Percentiles rank a stretch among this genome's conserved stretches.
phyloP scores from a whole-genome alignment of 352 stramenopile genomes.

The Globisporangium abappressorium region DNA sequence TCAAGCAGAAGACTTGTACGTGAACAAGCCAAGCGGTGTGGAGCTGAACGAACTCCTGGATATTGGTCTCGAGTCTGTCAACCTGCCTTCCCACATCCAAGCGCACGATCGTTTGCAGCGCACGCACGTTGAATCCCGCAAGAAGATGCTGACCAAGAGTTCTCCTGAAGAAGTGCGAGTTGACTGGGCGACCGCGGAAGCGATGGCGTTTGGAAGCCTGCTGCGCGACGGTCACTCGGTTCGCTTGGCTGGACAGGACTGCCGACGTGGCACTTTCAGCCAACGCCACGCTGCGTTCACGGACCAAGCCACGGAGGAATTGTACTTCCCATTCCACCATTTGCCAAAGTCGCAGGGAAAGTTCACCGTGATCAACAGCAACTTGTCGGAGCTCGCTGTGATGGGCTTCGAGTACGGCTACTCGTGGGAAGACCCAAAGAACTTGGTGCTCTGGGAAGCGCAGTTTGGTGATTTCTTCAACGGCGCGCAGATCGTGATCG shows the following conservation, averaged over 20 bases:
- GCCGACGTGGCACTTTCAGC: slow-evolving; percentile 86
- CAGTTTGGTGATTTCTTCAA: slow-evolving; percentile 92
- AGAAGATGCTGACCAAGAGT: slow-evolving; percentile 64
- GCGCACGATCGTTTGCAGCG: slow-evolving; percentile 75
- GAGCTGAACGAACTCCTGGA: slow-evolving; percentile 52
- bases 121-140: slow-evolving; percentile 67
- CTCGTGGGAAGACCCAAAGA: slow-evolving; percentile 77
- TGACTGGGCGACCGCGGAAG: slow-evolving; percentile 87
- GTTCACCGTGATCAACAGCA: slow-evolving; percentile 74
- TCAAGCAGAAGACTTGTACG: slow-evolving; percentile 45
- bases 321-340: slow-evolving; percentile 78
- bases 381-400: slow-evolving; percentile 84
- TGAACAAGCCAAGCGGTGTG: slow-evolving; percentile 50
- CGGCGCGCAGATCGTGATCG: slow-evolving; percentile 86
- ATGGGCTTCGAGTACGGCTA: slow-evolving; percentile 91
- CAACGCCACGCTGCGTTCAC: slow-evolving; percentile 87
- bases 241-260: slow-evolving; percentile 85
- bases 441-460: slow-evolving; percentile 88
- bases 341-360: slow-evolving; percentile 38
- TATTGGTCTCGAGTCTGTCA: slow-evolving; percentile 62
- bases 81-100: slow-evolving; percentile 48
- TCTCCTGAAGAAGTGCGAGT: slow-evolving; percentile 45
- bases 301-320: slow-evolving; percentile 71
- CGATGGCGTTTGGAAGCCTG: slow-evolving; percentile 85
- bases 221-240: slow-evolving; percentile 82